phyloP scores from a whole-genome alignment of 2,329 filamentous ascomycete genomes.

The Nemania serpens region DNA sequence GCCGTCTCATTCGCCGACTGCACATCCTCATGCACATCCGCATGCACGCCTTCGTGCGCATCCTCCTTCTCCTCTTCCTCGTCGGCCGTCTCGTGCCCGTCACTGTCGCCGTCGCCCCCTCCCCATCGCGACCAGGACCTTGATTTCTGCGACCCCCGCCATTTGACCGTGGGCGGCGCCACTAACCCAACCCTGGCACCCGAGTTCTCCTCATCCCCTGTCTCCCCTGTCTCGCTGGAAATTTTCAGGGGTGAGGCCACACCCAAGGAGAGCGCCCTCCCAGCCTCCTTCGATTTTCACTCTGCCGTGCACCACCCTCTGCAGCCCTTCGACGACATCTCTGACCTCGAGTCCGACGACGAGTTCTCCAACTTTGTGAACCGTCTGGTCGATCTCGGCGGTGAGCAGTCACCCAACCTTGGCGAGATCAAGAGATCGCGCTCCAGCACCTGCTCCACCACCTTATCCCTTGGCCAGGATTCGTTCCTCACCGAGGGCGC shows the following conservation, averaged over 20 bases:
- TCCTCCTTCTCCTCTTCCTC: conserved; percentile 5
- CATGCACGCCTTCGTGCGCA: background rate
- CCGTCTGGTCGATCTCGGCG: conserved; percentile 70
- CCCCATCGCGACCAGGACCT: conserved; percentile 76
- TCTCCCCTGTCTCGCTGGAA: conserved; percentile 67
- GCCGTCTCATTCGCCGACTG: conserved; percentile 19
- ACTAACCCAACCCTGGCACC: conserved; percentile 55
- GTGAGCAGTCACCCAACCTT: conserved; percentile 57
- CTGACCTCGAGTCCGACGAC: conserved; percentile 89
- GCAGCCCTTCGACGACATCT: conserved; percentile 81
- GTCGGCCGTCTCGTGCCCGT: conserved; percentile 71
- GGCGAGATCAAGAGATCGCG: conserved; percentile 72
- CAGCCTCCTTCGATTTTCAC: conserved; percentile 58
- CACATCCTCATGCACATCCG: conserved; percentile 1
- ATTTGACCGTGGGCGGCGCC: conserved; percentile 73
- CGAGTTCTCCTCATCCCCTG: conserved; percentile 69
- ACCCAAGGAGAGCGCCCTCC: conserved; percentile 53
- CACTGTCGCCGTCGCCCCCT: conserved; percentile 84
- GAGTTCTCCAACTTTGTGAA: conserved; percentile 79
- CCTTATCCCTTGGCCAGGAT: conserved; percentile 72
- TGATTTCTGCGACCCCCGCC: conserved; percentile 89
- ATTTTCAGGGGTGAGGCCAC: conserved; percentile 59
- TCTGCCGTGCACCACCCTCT: conserved; percentile 60
- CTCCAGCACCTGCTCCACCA: conserved; percentile 70
- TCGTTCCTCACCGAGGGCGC: conserved; percentile 76